Evolutionary conservation across 2,329 filamentous ascomycete species (phyloP), one percentile per base, ranked within the genome.

Genomic region (Xylaria sp.): DNA sequence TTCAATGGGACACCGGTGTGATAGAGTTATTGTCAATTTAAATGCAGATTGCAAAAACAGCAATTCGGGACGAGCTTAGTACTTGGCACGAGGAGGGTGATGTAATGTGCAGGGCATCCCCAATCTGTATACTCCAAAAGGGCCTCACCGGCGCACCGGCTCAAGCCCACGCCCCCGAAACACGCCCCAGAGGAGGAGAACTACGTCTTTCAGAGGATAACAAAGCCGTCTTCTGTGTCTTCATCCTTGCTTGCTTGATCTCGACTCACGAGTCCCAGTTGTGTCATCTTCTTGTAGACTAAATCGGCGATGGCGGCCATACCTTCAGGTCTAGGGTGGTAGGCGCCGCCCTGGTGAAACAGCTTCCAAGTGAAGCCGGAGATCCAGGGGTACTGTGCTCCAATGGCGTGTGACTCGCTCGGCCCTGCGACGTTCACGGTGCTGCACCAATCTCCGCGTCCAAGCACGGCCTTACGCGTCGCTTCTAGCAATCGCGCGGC

Each of bases 331-430:
- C 73, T 70, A 1, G 76, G 76, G 56, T 78, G 76, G 29, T 76
- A 78, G 29, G 74, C 74, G 36, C 69, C 64, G 3, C 74, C 73
- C 9, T 56, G 58, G 36, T 64, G 61, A 50, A 73, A 73, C 15
- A 75, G 56, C 53, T 70, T 70, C 72, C 72, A 74, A 15, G 68
- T 66, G 62, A 77, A 77, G 13, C 73, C 75, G 6, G 69, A 72
- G 56, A 78, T 75, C 76, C 76, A 78, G 6, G 76, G 75, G 5
- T 68, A 61, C n/a, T 64, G 51, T 7, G 73, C 69, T 5, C 76
- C 76, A 38, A 77, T 60, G 17, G 73, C 76, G 54, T 77, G 76
- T 6, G 45, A 63, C 49, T 67, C 69, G 59, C 76, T 77, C 11
- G 70, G 56, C 10, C 56, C 71, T 4, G 69, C 72, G 13, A 77